phyloP scores from a whole-genome alignment of 371 early-diverging fungal species.

The Blakeslea trispora region DNA sequence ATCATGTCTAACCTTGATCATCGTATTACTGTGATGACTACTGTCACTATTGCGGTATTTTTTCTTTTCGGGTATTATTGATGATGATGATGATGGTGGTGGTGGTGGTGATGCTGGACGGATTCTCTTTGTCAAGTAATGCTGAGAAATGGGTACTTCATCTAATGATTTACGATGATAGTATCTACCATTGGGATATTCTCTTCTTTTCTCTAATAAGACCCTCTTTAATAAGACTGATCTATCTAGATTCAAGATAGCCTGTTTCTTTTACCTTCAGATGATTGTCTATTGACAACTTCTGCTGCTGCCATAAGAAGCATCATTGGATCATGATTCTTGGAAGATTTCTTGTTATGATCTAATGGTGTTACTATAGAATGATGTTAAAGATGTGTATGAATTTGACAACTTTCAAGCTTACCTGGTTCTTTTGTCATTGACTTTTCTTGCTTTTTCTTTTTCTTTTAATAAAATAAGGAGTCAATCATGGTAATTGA shows the following conservation, averaged over 20 bases:
- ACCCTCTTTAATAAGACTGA: too few relatives aligned
- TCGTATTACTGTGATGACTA: background rate
- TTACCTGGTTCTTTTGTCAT: too few relatives aligned
- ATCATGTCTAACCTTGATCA: background rate
- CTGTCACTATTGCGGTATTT: background rate
- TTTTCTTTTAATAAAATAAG: too few relatives aligned
- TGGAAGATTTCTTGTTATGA: slow-evolving; percentile 2
- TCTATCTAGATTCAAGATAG: too few relatives aligned
- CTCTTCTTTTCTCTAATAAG: slow-evolving; percentile 7
- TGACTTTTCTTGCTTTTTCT: too few relatives aligned
- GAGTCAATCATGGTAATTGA: too few relatives aligned
- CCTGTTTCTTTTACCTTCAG: slow-evolving; percentile 5
- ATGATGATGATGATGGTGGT: slow-evolving; percentile 8
- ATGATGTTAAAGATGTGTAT: too few relatives aligned
- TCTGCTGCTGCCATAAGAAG: slow-evolving; percentile 51
- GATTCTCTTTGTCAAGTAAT: slow-evolving; percentile 8
- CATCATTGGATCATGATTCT: slow-evolving; percentile 43
- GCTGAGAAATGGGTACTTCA: background rate
- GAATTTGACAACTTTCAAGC: too few relatives aligned
- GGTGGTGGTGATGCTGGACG: slow-evolving; percentile 18
- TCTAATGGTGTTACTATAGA: slow-evolving; percentile 10
- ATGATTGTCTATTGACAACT: slow-evolving; percentile 30
- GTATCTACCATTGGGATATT: slow-evolving; percentile 8
- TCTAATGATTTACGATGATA: slow-evolving; percentile 15
- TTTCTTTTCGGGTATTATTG: background rate